Conservation (phyloP, 2,329 filamentous ascomycete genomes). For the Cladorrhinum sp. region DNA sequence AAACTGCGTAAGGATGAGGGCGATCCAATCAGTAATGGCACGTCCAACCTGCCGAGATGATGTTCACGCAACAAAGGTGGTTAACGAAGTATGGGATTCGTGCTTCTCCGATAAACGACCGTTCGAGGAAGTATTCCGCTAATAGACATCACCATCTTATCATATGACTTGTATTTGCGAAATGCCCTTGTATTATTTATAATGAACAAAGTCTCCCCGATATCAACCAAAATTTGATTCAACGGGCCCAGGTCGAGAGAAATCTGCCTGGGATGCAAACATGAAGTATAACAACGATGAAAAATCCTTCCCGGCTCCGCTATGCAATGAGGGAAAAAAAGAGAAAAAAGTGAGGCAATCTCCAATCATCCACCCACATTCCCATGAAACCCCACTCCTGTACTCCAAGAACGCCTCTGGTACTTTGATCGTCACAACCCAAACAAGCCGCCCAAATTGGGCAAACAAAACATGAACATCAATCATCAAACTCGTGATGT, state of each 20-base stretch:
- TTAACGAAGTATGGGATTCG: slow-evolving; percentile 98
- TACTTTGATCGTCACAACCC: background rate
- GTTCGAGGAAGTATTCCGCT: slow-evolving; percentile 95
- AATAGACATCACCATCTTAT: background rate
- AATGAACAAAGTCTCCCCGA: background rate
- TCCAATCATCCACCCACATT: background rate
- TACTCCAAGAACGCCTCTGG: slow-evolving; percentile 11
- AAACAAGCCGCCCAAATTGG: no score
- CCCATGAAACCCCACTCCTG: background rate
- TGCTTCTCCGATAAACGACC: slow-evolving; percentile 92
- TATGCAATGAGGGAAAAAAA: slow-evolving; percentile 23
- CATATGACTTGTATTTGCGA: background rate
- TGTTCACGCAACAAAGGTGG: slow-evolving; percentile 78
- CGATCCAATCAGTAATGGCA: slow-evolving; percentile 73
- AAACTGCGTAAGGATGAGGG: slow-evolving; percentile 80
- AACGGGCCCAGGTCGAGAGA: background rate
- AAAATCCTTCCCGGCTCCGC: slow-evolving; percentile 25
- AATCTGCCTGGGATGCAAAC: background rate
- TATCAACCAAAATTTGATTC: background rate
- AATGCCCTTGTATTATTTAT: slow-evolving; percentile 5
- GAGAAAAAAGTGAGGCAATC: background rate
- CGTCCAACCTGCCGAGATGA: slow-evolving; percentile 81
- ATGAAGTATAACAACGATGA: slow-evolving; percentile 3
- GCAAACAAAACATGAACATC: slow-evolving; percentile 1
- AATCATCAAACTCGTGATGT: slow-evolving; percentile 19